Percentiles rank a stretch among this genome's conserved stretches.
Conservation (phyloP, 1,284 basidiomycete species). For the Cryptococcus sp. region DNA sequence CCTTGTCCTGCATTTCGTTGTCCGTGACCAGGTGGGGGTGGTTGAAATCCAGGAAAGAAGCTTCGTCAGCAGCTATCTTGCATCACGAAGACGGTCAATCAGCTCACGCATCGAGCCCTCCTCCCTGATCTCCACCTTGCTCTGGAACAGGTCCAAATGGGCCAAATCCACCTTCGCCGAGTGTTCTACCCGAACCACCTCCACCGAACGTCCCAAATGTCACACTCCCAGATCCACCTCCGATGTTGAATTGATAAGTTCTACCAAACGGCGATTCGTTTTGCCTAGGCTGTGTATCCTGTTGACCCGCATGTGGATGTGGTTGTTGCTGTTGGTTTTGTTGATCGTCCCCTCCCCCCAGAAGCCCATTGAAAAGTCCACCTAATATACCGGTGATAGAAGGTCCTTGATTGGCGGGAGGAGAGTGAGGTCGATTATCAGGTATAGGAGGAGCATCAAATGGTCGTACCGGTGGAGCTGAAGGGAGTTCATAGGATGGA, state of each 20-base stretch:
- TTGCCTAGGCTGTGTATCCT: not conserved
- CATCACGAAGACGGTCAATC: not conserved
- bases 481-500: conserved; percentile 37
- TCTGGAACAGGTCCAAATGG: conserved; percentile 4
- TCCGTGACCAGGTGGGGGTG: conserved; percentile 1
- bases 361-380: not conserved
- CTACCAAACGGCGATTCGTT: conserved; percentile 3
- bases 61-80: conserved; percentile 8
- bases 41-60: conserved; percentile 30
- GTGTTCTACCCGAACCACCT: not conserved
- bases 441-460: not conserved
- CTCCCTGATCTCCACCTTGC: conserved; percentile 2
- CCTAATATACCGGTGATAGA: not conserved
- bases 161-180: conserved; percentile 7
- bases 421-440: not conserved
- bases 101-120: conserved; percentile 11
- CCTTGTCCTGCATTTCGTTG: conserved; percentile 1
- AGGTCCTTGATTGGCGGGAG: not conserved
- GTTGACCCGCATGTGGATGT: not conserved
- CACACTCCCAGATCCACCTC: conserved; percentile 24
- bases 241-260: conserved; percentile 27
- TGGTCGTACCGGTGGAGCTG: conserved; percentile 31
- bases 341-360: not conserved
- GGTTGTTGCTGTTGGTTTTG: conserved; percentile 4
- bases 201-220: conserved; percentile 20